These are phyloP conservation scores for Elsinoe necatrix DNA, from an alignment of 2,329 filamentous ascomycete species.

Conservation along the genomic window DNA sequence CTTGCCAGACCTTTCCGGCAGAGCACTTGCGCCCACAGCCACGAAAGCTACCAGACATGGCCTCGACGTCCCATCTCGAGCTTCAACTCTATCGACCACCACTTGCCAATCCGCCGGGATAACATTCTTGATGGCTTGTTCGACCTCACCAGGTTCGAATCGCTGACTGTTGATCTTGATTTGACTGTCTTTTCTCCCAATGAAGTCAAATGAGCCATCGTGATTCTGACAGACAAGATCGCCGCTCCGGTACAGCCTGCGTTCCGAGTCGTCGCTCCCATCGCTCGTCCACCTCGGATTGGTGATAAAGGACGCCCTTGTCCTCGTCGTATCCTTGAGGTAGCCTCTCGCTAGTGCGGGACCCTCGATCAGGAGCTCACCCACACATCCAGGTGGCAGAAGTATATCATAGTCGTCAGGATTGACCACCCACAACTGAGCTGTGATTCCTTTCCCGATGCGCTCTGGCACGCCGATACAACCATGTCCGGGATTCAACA, in stretches of 20 bases:
- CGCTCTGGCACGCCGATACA: background rate
- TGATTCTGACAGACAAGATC: slow-evolving; percentile 58
- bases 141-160: slow-evolving; percentile 22
- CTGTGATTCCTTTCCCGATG: slow-evolving; percentile 19
- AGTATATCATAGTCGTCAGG: slow-evolving; percentile 23
- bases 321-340: slow-evolving; percentile 26
- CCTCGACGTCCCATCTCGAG: background rate
- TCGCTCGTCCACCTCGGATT: background rate
- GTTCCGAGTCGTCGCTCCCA: background rate
- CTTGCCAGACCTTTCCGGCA: background rate
- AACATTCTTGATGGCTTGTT: background rate
- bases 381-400: slow-evolving; percentile 35
- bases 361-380: slow-evolving; percentile 40
- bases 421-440: slow-evolving; percentile 26
- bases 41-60: background rate
- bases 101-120: background rate
- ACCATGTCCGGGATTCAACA: background rate
- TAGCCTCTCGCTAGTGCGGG: slow-evolving; percentile 37
- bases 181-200: slow-evolving; percentile 43
- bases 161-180: slow-evolving; percentile 23
- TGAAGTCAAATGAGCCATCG: slow-evolving; percentile 62
- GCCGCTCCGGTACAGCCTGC: slow-evolving; percentile 22
- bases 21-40: background rate
- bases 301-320: slow-evolving; percentile 25
- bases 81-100: background rate